These are phyloP conservation scores for Fusarium bactridioides DNA, from an alignment of 2,329 filamentous ascomycete genomes.

Conservation along the genomic window DNA sequence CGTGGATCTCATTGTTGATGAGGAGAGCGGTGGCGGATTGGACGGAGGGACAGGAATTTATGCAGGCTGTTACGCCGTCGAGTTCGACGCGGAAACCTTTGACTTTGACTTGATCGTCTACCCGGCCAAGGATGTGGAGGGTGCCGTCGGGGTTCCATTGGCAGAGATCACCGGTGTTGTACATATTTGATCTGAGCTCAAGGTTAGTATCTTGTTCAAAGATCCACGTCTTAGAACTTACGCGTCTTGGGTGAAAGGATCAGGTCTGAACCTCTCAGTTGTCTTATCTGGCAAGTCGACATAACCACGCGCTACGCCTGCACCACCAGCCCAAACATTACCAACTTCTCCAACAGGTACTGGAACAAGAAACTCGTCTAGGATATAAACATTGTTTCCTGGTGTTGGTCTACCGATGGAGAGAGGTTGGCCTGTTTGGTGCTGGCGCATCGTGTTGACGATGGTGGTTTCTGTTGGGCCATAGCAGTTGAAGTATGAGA, in stretches of 20 bases:
- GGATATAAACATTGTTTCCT: conserved; percentile 64
- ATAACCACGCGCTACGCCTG: conserved; percentile 63
- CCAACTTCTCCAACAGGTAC: conserved; percentile 58
- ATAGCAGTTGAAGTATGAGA: conserved; percentile 63
- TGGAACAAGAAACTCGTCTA: conserved; percentile 56
- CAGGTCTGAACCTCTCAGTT: conserved; percentile 55
- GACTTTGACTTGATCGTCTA: conserved; percentile 68
- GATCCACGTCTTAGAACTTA: conserved; percentile 33
- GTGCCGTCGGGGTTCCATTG: conserved; percentile 61
- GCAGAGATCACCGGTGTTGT: conserved; percentile 67
- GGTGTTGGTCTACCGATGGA: conserved; percentile 64
- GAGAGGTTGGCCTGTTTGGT: conserved; percentile 53
- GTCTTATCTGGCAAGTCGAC: conserved; percentile 62
- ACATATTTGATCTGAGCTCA: conserved; percentile 53
- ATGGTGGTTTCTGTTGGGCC: conserved; percentile 68
- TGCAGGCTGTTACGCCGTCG: conserved; percentile 60
- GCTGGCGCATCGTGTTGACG: conserved; percentile 59
- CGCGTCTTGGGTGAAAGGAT: conserved; percentile 61
- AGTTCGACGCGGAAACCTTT: conserved; percentile 70
- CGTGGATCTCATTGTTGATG: conserved; percentile 57
- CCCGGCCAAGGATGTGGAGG: conserved; percentile 63
- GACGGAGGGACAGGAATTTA: conserved; percentile 55
- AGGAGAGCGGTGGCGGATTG: conserved; percentile 57
- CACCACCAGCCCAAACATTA: conserved; percentile 63
- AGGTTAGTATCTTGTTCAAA: background rate